Base-by-base conservation (phyloP, 768 basidiomycete genomes). In the Pleurotus sapidus region DNA sequence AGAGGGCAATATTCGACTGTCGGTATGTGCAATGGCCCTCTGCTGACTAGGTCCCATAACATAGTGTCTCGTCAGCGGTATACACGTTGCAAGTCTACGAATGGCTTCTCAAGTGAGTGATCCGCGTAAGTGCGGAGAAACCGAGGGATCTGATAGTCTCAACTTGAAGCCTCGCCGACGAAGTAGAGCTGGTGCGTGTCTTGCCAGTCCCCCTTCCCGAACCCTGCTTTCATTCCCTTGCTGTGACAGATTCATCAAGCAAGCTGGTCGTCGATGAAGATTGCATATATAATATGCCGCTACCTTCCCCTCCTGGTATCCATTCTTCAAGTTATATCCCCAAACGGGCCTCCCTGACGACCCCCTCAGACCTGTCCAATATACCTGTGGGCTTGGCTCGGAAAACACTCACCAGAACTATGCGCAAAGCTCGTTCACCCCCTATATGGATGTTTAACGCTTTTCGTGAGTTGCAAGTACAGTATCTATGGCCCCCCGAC, bases 291-390 rank as follows among this genome's bases (percentile, higher is more conserved):
- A 3, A 48, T 61, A 24, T 68, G 68, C 54, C 62, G 68, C 23
- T 70, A 70, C 47, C 66, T 68, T 55, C 67, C 68, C 9, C 55
- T 70, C 43, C 12, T 67, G 5, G 47, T 55, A 23, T 66, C 17
- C 42, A 50, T n/a, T 3, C 11, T 24, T 20, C n/a, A 12, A 2
- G 25, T 30, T 38, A 27, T 17, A 50, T 50, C 25, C 4, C 23
- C 3, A 27, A n/a, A 34, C 30, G 30, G 9, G 1, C 6, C 1
- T n/a, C 23, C 15, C 15, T n/a, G 17, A 50, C 42, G 2, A 27
- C 23, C n/a, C 30, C 11, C 27, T 9, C 17, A 54, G 51, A 54
- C 38, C 9, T 54, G 62, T 58, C 67, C 67, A 9, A 25, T 68
- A 25, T 62, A 58, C 40, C 57, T 67, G 23, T 70, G 68, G 68